phyloP scores from a whole-genome alignment of 768 basidiomycete genomes.

The Crepidotus variabilis region DNA sequence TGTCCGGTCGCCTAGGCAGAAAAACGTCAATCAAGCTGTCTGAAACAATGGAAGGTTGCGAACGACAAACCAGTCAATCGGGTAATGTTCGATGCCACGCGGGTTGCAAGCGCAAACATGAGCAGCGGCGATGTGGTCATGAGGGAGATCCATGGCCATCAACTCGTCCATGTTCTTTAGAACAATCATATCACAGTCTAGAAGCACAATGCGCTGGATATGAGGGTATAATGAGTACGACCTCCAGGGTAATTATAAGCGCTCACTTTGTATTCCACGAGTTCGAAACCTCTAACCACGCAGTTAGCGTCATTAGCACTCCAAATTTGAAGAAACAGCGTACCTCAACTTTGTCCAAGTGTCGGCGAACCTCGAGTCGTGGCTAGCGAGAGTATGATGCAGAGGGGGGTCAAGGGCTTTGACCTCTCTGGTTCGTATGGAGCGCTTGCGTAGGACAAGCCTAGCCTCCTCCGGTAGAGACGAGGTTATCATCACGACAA shows the following conservation, averaged over 20 bases:
- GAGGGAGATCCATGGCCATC: slow-evolving; percentile 54
- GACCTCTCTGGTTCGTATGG: slow-evolving; percentile 57
- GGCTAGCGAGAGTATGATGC: slow-evolving; percentile 33
- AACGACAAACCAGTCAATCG: slow-evolving; percentile 72
- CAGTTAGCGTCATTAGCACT: background rate
- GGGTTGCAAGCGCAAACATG: slow-evolving; percentile 97
- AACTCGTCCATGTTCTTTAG: slow-evolving; percentile 77
- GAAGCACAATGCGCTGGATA: slow-evolving; percentile 65
- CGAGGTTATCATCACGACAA: slow-evolving; percentile 75
- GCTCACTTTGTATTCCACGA: slow-evolving; percentile 62
- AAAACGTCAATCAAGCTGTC: slow-evolving; percentile 9
- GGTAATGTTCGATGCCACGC: slow-evolving; percentile 78
- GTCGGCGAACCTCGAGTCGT: slow-evolving; percentile 57
- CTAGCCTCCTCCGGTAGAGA: slow-evolving; percentile 47
- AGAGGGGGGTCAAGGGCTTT: slow-evolving; percentile 48
- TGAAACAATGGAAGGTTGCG: background rate
- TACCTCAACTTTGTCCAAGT: slow-evolving; percentile 71
- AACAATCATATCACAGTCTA: slow-evolving; percentile 89
- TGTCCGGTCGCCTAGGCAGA: slow-evolving; percentile 77
- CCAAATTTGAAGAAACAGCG: slow-evolving; percentile 3
- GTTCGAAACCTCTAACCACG: slow-evolving; percentile 51
- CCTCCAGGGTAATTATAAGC: background rate
- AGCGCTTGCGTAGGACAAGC: slow-evolving; percentile 46
- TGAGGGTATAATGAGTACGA: background rate
- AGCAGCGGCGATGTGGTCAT: slow-evolving; percentile 78